These are phyloP conservation scores for Metschnikowia matae DNA, from an alignment of 805 yeast genomes.

Conservation along the genomic window DNA sequence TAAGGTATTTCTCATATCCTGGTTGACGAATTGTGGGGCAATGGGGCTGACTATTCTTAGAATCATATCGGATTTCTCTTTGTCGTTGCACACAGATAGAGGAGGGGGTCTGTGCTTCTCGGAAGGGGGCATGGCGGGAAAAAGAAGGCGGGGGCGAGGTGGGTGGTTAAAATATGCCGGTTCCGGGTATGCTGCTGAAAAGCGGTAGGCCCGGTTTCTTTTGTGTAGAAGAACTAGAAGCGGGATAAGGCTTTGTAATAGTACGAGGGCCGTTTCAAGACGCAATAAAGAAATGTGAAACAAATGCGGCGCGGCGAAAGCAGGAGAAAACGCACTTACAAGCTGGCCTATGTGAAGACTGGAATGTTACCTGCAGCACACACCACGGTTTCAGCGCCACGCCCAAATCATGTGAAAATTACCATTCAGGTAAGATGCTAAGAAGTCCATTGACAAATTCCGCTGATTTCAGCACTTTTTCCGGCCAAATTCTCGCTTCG, in stretches of 20 bases:
- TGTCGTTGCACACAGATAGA: slow-evolving; percentile 12
- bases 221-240: slow-evolving; percentile 2
- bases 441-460: neutral
- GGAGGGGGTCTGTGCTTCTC: slow-evolving; percentile 13
- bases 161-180: neutral
- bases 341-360: neutral
- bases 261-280: slow-evolving; percentile 4
- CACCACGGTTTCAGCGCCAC: neutral
- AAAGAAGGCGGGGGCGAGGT: neutral
- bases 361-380: neutral
- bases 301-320: slow-evolving; percentile 5
- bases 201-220: neutral
- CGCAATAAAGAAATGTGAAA: slow-evolving; percentile 5
- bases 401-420: no score
- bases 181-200: neutral
- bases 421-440: neutral
- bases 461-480: neutral
- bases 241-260: slow-evolving; percentile 1
- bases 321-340: slow-evolving; percentile 1
- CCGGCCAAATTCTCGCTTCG: slow-evolving; percentile 2
- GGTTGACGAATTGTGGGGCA: slow-evolving; percentile 12
- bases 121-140: slow-evolving; percentile 9
- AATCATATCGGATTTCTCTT: slow-evolving; percentile 12
- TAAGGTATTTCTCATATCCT: slow-evolving; percentile 16
- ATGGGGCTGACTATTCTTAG: slow-evolving; percentile 16